Percentiles rank a stretch among this genome's conserved stretches.
Conservation (phyloP, 345 rosid genomes). For the Eucalyptus erythrocorys region DNA sequence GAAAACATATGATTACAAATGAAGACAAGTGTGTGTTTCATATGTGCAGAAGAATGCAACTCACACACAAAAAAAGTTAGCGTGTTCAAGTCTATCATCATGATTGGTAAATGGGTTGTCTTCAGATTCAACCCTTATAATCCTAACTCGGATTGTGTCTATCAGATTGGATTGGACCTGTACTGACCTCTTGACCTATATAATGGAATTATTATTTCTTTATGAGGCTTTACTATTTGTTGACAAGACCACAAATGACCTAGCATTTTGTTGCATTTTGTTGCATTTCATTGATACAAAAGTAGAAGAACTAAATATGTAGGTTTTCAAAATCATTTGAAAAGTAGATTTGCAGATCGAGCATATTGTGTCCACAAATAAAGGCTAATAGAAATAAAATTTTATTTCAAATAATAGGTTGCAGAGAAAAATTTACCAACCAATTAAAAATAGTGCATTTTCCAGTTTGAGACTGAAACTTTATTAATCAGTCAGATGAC, state of each 20-base stretch:
- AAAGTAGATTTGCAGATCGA: background rate
- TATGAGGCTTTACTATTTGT: background rate
- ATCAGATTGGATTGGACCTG: background rate
- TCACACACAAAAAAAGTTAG: background rate
- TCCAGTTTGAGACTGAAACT: background rate
- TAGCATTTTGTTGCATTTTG: background rate
- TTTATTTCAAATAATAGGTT: background rate
- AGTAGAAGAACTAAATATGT: background rate
- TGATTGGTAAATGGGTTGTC: background rate
- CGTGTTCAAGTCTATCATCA: background rate
- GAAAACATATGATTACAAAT: background rate
- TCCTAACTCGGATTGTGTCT: background rate
- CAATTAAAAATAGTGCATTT: background rate
- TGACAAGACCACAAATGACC: background rate
- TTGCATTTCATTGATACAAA: background rate
- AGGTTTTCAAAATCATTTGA: background rate
- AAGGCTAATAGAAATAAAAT: background rate
- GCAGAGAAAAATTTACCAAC: background rate
- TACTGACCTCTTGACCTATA: background rate
- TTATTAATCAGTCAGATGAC: background rate
- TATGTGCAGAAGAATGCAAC: background rate
- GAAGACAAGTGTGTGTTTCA: background rate
- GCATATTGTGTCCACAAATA: background rate
- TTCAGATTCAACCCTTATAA: background rate
- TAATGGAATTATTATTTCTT: background rate